Percentiles rank a stretch among this genome's conserved stretches.
Conservation (phyloP, 208 protist species). For the Wallacemonas sp. region DNA sequence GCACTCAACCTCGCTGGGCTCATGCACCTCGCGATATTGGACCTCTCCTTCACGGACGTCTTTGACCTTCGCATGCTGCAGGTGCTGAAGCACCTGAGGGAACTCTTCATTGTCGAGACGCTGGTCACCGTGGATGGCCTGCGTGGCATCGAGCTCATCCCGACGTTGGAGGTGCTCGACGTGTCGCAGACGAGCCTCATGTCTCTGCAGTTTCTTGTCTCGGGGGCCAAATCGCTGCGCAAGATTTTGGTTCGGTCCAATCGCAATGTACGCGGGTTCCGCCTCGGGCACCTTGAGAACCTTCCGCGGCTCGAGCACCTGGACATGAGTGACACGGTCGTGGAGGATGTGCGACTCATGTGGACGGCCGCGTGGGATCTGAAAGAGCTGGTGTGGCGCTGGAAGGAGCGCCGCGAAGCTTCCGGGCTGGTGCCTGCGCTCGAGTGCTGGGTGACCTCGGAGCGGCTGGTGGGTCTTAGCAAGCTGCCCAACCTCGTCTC, state of each 20-base stretch:
- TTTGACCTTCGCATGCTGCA: conserved; percentile 45
- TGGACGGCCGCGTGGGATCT: conserved; percentile 30
- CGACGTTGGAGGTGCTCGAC: conserved; percentile 45
- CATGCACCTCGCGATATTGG: conserved; percentile 21
- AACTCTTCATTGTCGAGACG: conserved; percentile 57
- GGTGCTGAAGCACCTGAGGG: conserved; percentile 18
- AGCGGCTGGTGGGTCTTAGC: conserved; percentile 28
- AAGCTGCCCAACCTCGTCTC: conserved; percentile 28
- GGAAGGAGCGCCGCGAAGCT: conserved; percentile 54
- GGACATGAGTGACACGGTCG: conserved; percentile 70
- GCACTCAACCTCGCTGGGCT: conserved; percentile 31
- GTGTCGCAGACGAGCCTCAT: conserved; percentile 71
- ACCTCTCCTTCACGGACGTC: conserved; percentile 56
- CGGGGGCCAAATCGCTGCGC: conserved; percentile 30
- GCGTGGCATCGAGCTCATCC: conserved; percentile 54
- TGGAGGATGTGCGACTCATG: conserved; percentile 53
- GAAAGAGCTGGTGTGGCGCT: conserved; percentile 60
- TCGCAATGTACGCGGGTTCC: conserved; percentile 55
- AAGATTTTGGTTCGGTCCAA: conserved; percentile 46
- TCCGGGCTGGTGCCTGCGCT: conserved; percentile 40
- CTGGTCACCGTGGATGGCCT: conserved; percentile 65
- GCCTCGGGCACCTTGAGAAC: conserved; percentile 42
- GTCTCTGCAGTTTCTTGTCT: conserved; percentile 60
- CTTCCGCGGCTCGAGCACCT: conserved; percentile 45
- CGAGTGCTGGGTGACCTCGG: conserved; percentile 50